A percentile compares a stretch with the other conserved stretches of the same genome.
Conservation (phyloP, 257 asterid species). For the Solanum chiquidenum region DNA sequence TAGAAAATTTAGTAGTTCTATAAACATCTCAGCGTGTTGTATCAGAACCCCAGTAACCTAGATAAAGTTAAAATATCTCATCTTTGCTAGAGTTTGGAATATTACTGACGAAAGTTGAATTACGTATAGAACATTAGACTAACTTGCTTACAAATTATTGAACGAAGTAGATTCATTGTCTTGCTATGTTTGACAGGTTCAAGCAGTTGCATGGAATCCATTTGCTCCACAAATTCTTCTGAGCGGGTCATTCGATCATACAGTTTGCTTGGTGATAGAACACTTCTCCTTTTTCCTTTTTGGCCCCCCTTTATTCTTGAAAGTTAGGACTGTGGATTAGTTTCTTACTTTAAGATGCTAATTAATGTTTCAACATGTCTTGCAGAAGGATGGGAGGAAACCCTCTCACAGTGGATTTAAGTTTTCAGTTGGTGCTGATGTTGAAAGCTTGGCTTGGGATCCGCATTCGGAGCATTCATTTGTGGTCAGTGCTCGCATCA, state of each 20-base stretch:
- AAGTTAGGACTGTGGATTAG: background rate
- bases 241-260: conserved; percentile 80
- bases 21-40: background rate
- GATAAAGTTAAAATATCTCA: background rate
- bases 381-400: conserved; percentile 65
- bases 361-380: background rate
- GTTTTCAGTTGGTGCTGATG: conserved; percentile 65
- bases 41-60: background rate
- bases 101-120: background rate
- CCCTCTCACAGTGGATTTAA: conserved; percentile 44
- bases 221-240: conserved; percentile 71
- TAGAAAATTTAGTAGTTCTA: background rate
- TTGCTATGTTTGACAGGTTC: conserved; percentile 43
- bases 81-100: background rate
- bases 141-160: background rate
- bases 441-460: conserved; percentile 92
- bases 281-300: background rate
- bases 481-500: conserved; percentile 52
- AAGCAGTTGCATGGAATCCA: conserved; percentile 88
- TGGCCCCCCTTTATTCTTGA: background rate
- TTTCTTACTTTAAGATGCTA: background rate
- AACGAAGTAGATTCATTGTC: background rate
- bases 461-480: conserved; percentile 79
- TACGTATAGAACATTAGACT: background rate
- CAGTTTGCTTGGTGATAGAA: conserved; percentile 52